These are phyloP conservation scores for Fusarium foetens DNA, from an alignment of 2,329 filamentous ascomycete species.

Conservation along the genomic window DNA sequence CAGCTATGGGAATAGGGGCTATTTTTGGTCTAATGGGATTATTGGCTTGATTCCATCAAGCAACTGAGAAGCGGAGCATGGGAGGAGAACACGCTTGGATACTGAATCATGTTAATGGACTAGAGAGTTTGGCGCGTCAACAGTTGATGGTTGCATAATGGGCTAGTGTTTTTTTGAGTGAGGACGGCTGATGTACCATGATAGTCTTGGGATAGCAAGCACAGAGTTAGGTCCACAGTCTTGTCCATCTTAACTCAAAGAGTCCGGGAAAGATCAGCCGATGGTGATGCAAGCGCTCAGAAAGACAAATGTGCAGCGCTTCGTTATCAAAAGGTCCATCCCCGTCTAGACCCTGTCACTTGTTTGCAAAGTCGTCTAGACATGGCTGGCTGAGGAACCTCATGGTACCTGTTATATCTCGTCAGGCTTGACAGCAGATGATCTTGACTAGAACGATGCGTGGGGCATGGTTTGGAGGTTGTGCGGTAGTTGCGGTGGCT, in stretches of 20 bases:
- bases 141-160: conserved; percentile 24
- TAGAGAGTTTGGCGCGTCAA: conserved; percentile 12
- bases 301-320: neutral
- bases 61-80: neutral
- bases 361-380: neutral
- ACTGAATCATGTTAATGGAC: conserved; percentile 20
- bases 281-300: conserved; percentile 6
- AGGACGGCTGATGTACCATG: conserved; percentile 3
- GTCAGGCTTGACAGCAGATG: neutral
- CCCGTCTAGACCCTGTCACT: conserved; percentile 10
- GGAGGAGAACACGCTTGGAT: neutral
- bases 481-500: conserved; percentile 12
- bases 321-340: conserved; percentile 2
- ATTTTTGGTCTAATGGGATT: conserved; percentile 39
- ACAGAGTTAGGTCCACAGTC: conserved; percentile 16
- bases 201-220: conserved; percentile 23
- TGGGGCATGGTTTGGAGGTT: conserved; percentile 13
- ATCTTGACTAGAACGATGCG: conserved; percentile 5
- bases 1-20: conserved; percentile 39
- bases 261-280: neutral
- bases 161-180: conserved; percentile 30
- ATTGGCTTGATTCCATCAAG: conserved; percentile 30
- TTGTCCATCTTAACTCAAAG: neutral
- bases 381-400: neutral
- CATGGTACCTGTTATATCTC: neutral